These are phyloP conservation scores for Cryphonectria parasitica DNA, from an alignment of 2,329 filamentous ascomycete genomes.

Conservation along the genomic window DNA sequence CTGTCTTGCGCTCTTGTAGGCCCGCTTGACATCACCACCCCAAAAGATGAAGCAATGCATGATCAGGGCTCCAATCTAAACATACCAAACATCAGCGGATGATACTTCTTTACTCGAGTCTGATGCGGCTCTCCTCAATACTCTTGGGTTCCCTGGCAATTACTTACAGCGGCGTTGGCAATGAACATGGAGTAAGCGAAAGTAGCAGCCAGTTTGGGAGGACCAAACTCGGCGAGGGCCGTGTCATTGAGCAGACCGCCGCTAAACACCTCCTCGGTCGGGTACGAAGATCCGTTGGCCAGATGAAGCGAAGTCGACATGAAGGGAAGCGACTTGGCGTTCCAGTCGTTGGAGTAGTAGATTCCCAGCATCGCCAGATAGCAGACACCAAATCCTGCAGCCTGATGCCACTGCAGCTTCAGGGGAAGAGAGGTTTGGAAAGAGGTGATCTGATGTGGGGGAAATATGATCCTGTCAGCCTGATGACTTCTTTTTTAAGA, in stretches of 20 bases:
- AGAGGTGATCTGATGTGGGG: conserved; percentile 52
- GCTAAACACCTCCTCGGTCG: conserved; percentile 44
- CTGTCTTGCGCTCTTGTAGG: conserved; percentile 51
- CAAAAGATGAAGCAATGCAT: conserved; percentile 58
- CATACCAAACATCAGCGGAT: conserved; percentile 31
- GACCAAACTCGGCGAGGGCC: conserved; percentile 47
- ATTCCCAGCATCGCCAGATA: conserved; percentile 54
- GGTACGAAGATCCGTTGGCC: conserved; percentile 47
- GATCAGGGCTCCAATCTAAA: conserved; percentile 56
- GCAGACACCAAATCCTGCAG: conserved; percentile 52
- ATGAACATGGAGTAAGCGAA: conserved; percentile 60
- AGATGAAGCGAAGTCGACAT: conserved; percentile 55
- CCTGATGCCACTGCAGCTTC: conserved; percentile 51
- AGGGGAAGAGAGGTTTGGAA: conserved; percentile 57
- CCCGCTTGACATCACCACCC: conserved; percentile 53
- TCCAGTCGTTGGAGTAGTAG: conserved; percentile 56
- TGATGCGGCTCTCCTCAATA: too few species aligned
- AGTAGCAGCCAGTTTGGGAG: conserved; percentile 51
- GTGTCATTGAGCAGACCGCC: conserved; percentile 46
- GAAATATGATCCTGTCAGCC: conserved; percentile 15
- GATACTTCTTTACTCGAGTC: not conserved
- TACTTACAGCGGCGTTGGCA: conserved; percentile 58
- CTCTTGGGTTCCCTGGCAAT: too few species aligned
- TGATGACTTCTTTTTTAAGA: not conserved
- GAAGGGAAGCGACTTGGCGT: conserved; percentile 51